Conservation (phyloP, 352 stramenopile species). For the Phytophthora idaei region DNA sequence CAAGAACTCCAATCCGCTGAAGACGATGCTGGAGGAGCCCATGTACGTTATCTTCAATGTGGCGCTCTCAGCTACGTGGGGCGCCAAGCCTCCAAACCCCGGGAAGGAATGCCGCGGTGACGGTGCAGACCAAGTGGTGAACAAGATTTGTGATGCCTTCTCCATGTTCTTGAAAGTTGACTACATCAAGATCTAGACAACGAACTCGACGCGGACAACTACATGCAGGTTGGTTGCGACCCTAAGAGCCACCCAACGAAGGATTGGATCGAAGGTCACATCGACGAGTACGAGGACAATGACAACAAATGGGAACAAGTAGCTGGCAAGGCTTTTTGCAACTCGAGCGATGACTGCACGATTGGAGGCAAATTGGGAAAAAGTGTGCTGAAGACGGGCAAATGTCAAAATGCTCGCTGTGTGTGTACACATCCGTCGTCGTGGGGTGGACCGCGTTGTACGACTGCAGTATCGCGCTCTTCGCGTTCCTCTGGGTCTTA, state of each 20-base stretch:
- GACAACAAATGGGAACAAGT: conserved; percentile 11
- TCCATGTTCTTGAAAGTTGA: conserved; percentile 3
- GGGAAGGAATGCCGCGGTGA: neutral
- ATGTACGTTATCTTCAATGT: conserved; percentile 14
- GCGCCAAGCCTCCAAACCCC: conserved; percentile 2
- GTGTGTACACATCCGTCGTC: neutral
- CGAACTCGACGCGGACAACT: conserved; percentile 3
- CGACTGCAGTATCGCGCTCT: neutral
- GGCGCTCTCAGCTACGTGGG: conserved; percentile 4
- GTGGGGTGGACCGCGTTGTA: neutral
- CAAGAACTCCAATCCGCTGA: neutral
- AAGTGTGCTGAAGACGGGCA: neutral
- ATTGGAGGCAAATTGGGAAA: neutral
- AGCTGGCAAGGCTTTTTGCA: conserved; percentile 1
- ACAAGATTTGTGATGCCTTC: neutral
- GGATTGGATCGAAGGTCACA: conserved; percentile 7
- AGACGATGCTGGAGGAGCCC: conserved; percentile 8
- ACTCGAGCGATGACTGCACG: conserved; percentile 8
- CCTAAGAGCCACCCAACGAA: conserved; percentile 8
- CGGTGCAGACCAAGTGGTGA: neutral
- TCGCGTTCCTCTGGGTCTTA: neutral
- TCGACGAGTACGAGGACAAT: conserved; percentile 9
- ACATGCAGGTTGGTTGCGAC: conserved; percentile 12
- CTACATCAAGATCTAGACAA: neutral
- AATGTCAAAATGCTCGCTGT: conserved; percentile 3